These are phyloP conservation scores for Polysphondylium violaceum DNA, from an alignment of 78 protist genomes.

Conservation along the genomic window DNA sequence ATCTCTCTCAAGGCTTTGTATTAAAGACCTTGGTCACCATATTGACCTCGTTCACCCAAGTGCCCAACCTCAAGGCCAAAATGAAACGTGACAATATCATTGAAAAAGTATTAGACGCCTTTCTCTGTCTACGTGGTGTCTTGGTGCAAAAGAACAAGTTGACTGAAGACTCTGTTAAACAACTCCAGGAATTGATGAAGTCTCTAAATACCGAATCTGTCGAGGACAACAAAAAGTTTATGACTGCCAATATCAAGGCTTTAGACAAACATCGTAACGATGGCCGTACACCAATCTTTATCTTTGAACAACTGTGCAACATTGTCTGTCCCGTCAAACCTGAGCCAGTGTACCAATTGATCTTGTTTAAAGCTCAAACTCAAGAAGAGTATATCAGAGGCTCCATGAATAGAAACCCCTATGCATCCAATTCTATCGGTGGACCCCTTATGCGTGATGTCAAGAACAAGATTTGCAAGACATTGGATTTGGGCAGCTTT, in stretches of 20 bases:
- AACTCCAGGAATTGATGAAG: slow-evolving; percentile 64
- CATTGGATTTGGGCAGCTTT: slow-evolving; percentile 84
- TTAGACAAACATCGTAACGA: slow-evolving; percentile 24
- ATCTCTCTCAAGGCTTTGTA: slow-evolving; percentile 80
- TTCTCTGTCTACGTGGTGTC: slow-evolving; percentile 86
- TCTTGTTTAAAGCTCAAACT: slow-evolving; percentile 81
- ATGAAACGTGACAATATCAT: slow-evolving; percentile 52
- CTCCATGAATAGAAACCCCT: slow-evolving; percentile 89
- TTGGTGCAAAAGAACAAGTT: slow-evolving; percentile 86
- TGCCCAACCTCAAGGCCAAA: slow-evolving; percentile 28
- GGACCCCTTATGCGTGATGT: slow-evolving; percentile 94
- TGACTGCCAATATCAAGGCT: slow-evolving; percentile 80
- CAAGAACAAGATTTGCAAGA: slow-evolving; percentile 90
- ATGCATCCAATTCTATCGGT: slow-evolving; percentile 63
- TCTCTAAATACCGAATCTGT: slow-evolving; percentile 34
- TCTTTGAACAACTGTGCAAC: slow-evolving; percentile 87
- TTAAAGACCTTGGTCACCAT: slow-evolving; percentile 42
- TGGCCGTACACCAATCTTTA: slow-evolving; percentile 76
- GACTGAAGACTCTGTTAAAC: slow-evolving; percentile 78
- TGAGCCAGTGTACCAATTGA: slow-evolving; percentile 76
- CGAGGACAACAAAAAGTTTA: slow-evolving; percentile 55
- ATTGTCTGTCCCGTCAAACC: slow-evolving; percentile 85
- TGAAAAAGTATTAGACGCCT: slow-evolving; percentile 69
- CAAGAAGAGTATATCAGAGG: slow-evolving; percentile 98
- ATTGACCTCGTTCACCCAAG: slow-evolving; percentile 59